Conservation (phyloP, 73 alveolate species). For the Symbiodinium pilosum region DNA sequence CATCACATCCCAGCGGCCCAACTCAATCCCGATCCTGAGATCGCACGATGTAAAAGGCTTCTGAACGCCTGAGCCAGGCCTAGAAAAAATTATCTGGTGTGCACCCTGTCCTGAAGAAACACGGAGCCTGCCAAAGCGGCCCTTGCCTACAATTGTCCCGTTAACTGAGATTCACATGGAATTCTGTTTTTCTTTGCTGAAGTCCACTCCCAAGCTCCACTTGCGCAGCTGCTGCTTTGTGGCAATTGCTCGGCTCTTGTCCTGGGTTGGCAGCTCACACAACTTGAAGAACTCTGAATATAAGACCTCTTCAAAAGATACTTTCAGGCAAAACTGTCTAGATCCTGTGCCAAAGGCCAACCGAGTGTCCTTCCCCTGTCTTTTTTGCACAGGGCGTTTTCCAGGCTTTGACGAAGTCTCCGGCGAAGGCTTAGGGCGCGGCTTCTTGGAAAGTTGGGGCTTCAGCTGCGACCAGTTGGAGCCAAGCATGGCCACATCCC, state of each 20-base stretch:
- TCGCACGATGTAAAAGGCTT: not conserved
- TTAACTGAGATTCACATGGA: no score
- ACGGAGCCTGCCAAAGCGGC: no score
- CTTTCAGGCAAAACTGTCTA: no score
- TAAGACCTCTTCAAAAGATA: no score
- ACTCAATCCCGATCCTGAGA: constrained; percentile 55
- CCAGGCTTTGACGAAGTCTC: not conserved
- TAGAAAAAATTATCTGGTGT: no score
- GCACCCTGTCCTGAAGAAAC: no score
- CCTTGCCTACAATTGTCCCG: no score
- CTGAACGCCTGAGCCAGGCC: no score
- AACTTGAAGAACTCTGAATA: no score
- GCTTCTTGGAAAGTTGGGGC: not conserved
- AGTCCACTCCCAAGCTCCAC: not conserved
- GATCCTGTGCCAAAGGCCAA: no score
- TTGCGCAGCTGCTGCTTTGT: not conserved
- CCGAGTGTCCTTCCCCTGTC: no score
- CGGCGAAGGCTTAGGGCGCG: not conserved
- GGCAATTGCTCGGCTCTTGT: not conserved
- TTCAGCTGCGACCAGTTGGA: not conserved
- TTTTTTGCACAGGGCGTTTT: no score
- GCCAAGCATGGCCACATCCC: constrained; percentile 1
- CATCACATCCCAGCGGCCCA: constrained; percentile 85
- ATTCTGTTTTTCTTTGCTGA: not conserved
- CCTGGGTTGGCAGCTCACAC: not conserved